Percentiles rank a stretch among this genome's conserved stretches.
These are phyloP conservation scores for Cercospora nicotianae DNA, from an alignment of 2,329 filamentous ascomycete species.

Conservation along the genomic window DNA sequence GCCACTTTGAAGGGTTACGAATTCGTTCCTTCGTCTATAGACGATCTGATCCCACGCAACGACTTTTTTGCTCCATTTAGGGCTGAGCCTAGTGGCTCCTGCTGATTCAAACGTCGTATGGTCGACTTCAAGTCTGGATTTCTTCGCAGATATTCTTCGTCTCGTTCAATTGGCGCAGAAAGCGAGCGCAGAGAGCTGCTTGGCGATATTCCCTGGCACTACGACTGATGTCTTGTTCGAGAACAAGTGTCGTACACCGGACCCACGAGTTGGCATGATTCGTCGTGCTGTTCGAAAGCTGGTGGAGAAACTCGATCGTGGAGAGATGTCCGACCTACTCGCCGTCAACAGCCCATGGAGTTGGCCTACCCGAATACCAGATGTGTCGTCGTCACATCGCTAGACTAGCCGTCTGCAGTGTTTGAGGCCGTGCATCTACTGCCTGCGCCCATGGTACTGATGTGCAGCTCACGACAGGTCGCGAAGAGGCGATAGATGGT, in stretches of 20 bases:
- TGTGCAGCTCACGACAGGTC: neutral
- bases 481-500: neutral
- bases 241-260: neutral
- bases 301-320: neutral
- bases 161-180: neutral
- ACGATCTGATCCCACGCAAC: neutral
- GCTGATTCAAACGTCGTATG: neutral
- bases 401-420: neutral
- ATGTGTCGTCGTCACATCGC: neutral
- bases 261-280: neutral
- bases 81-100: neutral
- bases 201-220: neutral
- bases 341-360: neutral
- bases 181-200: neutral
- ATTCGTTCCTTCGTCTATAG: neutral
- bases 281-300: neutral
- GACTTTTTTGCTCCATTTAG: neutral
- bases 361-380: neutral
- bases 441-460: neutral
- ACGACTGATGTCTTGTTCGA: neutral
- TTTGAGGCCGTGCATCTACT: neutral
- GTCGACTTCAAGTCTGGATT: neutral
- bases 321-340: neutral
- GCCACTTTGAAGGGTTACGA: neutral
- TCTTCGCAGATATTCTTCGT: neutral